phyloP scores from a whole-genome alignment of 148 eudicot species.

The Rhododendron ovatum region DNA sequence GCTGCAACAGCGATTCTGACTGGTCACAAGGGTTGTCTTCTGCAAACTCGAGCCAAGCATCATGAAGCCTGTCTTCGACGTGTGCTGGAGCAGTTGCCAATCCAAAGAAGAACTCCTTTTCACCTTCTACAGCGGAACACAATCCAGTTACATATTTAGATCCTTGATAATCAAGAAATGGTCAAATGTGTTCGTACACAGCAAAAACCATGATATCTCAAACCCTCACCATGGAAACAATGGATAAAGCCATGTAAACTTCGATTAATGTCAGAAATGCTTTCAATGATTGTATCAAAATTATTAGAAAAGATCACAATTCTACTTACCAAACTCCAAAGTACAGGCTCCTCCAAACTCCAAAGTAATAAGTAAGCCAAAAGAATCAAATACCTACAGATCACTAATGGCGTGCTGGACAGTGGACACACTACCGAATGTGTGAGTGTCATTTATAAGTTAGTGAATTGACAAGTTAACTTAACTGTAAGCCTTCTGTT shows the following conservation, averaged over 20 bases:
- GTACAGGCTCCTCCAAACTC: not conserved
- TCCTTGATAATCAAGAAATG: not conserved
- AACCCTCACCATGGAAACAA: not conserved
- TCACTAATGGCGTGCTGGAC: not conserved
- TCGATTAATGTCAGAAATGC: not conserved
- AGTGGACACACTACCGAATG: not conserved
- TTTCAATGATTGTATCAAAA: not conserved
- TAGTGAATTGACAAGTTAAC: not conserved
- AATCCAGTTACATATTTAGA: not conserved
- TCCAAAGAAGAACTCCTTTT: conserved; percentile 84
- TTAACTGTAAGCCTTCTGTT: not conserved
- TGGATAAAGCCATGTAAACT: not conserved
- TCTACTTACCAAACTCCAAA: not conserved
- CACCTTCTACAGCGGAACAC: conserved; percentile 40
- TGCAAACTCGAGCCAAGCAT: conserved; percentile 98
- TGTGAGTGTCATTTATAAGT: not conserved
- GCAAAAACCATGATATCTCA: not conserved
- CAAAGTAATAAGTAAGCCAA: not conserved
- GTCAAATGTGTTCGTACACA: not conserved
- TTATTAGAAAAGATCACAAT: not conserved
- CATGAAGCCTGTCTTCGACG: conserved; percentile 88
- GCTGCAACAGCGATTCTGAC: conserved; percentile 24
- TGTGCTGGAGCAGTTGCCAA: conserved; percentile 99
- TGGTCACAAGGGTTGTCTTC: conserved; percentile 49
- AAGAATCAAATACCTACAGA: not conserved